These are phyloP conservation scores for Cordyceps militaris DNA, from an alignment of 2,329 filamentous ascomycete species.

Conservation along the genomic window DNA sequence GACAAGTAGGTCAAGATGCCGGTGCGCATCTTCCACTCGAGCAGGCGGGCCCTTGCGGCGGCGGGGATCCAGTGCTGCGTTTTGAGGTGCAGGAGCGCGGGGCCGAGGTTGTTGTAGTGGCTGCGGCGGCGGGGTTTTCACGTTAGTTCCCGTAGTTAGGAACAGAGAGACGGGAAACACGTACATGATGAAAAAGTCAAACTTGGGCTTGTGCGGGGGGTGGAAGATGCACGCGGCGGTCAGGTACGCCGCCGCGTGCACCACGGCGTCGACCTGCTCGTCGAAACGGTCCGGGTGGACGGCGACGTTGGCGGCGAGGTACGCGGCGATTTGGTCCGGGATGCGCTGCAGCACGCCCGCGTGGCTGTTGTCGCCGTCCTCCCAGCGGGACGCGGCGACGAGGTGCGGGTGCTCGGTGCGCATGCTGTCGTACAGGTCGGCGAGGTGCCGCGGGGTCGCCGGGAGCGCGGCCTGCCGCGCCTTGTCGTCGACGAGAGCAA, in stretches of 20 bases:
- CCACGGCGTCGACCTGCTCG: slow-evolving; percentile 55
- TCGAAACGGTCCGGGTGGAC: slow-evolving; percentile 51
- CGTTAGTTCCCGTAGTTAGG: neutral
- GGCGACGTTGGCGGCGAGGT: slow-evolving; percentile 49
- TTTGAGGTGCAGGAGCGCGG: slow-evolving; percentile 68
- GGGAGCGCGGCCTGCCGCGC: slow-evolving; percentile 23
- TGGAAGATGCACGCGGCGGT: slow-evolving; percentile 52
- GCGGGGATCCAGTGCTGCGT: slow-evolving; percentile 52
- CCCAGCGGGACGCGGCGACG: slow-evolving; percentile 37
- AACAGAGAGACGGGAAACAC: slow-evolving; percentile 16
- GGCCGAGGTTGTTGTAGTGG: slow-evolving; percentile 64
- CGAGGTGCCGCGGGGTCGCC: slow-evolving; percentile 31
- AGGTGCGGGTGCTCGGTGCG: slow-evolving; percentile 47
- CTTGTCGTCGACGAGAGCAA: slow-evolving; percentile 46
- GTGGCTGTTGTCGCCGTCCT: slow-evolving; percentile 54
- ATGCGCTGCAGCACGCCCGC: slow-evolving; percentile 62
- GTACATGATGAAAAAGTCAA: slow-evolving; percentile 71
- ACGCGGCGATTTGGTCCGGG: slow-evolving; percentile 52
- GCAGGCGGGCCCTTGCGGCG: slow-evolving; percentile 56
- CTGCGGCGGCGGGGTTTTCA: slow-evolving; percentile 34
- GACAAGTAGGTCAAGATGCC: slow-evolving; percentile 71
- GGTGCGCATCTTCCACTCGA: slow-evolving; percentile 75
- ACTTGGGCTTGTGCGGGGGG: slow-evolving; percentile 58
- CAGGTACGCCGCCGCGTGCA: slow-evolving; percentile 51
- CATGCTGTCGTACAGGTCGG: slow-evolving; percentile 56